Base-by-base conservation (phyloP, 306 rosid species). In the Oemleria cerasiformis region DNA sequence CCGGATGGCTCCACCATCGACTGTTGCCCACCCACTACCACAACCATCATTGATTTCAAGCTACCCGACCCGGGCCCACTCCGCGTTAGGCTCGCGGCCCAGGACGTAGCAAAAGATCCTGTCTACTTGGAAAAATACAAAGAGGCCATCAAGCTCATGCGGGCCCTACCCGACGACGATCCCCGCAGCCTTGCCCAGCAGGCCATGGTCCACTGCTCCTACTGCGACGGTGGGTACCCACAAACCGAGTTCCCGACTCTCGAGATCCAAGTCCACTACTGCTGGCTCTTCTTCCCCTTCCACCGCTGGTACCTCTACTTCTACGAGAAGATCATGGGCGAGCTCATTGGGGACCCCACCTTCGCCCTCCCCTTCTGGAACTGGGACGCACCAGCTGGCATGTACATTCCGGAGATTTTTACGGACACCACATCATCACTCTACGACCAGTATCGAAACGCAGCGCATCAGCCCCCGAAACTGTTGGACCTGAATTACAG, bases 291-390 rank as follows among this genome's bases (percentile, higher is more conserved):
- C 58, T 71, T 0, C 30, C 75, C 75, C 4, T 71, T 30, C 34
- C 75, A 71, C 30, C 67, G 67, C 0, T 71, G 25, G 67, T 71
- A 59, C 44, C 42, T 71, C 41, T 36, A 71, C n/a, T 71, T 71
- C 47, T 45, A 8, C 15, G 75, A 71, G 58, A 71, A 71, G 34
- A 71, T 71, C 66, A 43, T 71, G 65, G 38, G 75, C 34, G 49
- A 71, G 67, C 75, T 71, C 55, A 59, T 71, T 21, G 73, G 76
- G 8, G 96, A 90, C 20, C 93, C 93, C 0, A 71, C 74, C 5
- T 88, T 90, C 25, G 77, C 92, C 5, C 1, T 90, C 4, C 94
- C 94, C 0, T 90, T 81, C 72, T 90, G 96, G 96, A 90, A 90
- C 25, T 91, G 87, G 73, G 95, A 91, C 36, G 67, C 90, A 43